These are phyloP conservation scores for Xylaria sp. DNA, from an alignment of 2,329 filamentous ascomycete genomes.

Conservation along the genomic window DNA sequence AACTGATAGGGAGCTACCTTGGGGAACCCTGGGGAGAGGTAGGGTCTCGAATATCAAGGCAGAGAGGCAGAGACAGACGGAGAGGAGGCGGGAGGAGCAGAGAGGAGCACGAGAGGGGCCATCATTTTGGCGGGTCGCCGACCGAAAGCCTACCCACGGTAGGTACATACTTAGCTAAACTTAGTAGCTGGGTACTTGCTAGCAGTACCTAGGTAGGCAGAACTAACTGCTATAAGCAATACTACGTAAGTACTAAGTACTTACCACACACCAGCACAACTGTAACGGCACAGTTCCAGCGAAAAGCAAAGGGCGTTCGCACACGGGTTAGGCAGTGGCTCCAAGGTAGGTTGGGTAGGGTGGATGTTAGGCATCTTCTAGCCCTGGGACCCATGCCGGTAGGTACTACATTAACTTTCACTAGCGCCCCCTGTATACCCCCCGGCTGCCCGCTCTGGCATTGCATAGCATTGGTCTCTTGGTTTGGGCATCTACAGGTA, in stretches of 20 bases:
- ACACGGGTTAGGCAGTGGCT: too few species aligned
- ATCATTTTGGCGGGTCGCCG: not conserved
- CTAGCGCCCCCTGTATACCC: not conserved
- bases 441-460: not conserved
- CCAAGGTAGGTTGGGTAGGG: not conserved
- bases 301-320: not conserved
- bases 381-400: not conserved
- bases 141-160: too few species aligned
- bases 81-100: constrained; percentile 12
- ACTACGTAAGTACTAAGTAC: not conserved
- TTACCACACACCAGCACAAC: not conserved
- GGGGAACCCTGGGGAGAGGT: not conserved
- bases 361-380: constrained; percentile 5
- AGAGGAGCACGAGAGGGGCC: constrained; percentile 12
- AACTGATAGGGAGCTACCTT: constrained; percentile 9
- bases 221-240: not conserved
- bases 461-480: constrained; percentile 7
- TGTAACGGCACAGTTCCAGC: not conserved
- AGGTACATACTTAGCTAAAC: not conserved
- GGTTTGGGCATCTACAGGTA: constrained; percentile 16
- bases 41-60: not conserved
- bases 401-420: not conserved
- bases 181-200: not conserved
- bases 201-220: not conserved
- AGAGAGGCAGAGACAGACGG: not conserved